Base-by-base conservation (phyloP, 495 filamentous ascomycete species). In the Podospora fimiseda region DNA sequence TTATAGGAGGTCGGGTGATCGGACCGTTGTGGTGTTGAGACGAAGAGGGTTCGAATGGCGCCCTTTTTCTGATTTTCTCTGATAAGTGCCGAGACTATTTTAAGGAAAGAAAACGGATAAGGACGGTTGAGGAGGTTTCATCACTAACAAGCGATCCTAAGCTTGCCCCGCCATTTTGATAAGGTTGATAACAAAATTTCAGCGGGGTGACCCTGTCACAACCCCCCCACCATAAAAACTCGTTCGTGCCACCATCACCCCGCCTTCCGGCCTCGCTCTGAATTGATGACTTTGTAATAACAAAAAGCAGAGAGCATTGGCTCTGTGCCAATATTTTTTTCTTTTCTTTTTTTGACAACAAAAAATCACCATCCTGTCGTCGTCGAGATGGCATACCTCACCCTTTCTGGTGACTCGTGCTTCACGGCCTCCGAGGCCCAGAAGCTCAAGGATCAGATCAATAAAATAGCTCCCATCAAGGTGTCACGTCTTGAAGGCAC, bases 401-500 rank as follows among this genome's bases (percentile, higher is more conserved):
- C 65, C 38, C 64, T 74, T 24, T 59, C 68, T n/a, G 77, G 77
- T 42, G 74, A 75, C 39, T 65, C 75, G 22, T 77, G 74, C 71
- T 79, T 73, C 65, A 78, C 74, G 44, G 47, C 63, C 21, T 69
- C 74, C 22, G 75, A 79, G 60, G 65, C 73, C 50, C 58, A 73
- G 59, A 80, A 79, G 60, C 57, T 79, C 40, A 68, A 64, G 48
- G 68, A 72, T 39, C 68, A 63, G 38, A 74, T 79, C 58, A 75
- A 74, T 59, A 69, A 72, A 57, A 52, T 60, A 8, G 67, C 63
- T 23, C 62, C 67, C 50, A 67, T 61, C 48, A 70, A 70, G 58
- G 70, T 75, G 23, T 60, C 63, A 39, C 62, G 61, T 9, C 59
- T 80, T 57, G 57, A 63, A 9, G 76, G 74, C n/a, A 63, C 65